Evolutionary conservation across 192 early-diverging fungal species (phyloP), one percentile per base, ranked within the genome.

Genomic region (Chytriomyces sp.): DNA sequence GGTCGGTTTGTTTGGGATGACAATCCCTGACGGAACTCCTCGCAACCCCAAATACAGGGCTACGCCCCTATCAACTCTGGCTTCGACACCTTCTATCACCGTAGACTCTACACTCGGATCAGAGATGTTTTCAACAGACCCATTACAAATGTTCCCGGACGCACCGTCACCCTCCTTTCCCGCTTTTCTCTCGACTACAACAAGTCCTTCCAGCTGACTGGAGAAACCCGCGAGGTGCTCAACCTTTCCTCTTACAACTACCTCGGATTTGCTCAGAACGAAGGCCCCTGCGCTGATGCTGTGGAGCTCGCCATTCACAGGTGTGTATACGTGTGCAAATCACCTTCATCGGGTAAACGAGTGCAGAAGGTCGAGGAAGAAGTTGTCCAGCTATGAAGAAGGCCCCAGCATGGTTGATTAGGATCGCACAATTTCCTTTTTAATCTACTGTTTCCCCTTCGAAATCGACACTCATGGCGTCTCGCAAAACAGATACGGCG

Each of bases 241-340:
- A 98, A 98, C 78, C 81, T 98, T 75, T 91, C 94, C 1, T 96
- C 94, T 19, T 98, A 98, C 83, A 98, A 98, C 77, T 98, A 98
- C 75, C 88, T 98, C 60, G 96, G 96, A 2, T 98, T 98, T 85
- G 95, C 93, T 49, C 93, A 98, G 82, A 87, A 78, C 63, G 78
- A 90, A 39, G 96, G 96, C 7, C 94, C 94, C 8, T 99, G 96
- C 65, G 93, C 95, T 0, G 96, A 99, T 73, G 89, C 89, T 52
- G 96, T 98, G 8, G 92, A 98, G 76, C 79, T 84, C 38, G 78
- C 87, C 5, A 82, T 96, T 56, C 72, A 79, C 19, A 85, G 89
- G 66, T 82, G 65, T 55, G 65, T 68, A 39, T 17, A 52, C 37
- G 5, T 64, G n/a, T n/a, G n/a, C n/a, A n/a, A n/a, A n/a, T n/a